These are phyloP conservation scores for Neophaeococcomyces mojaviensis DNA, from an alignment of 2,329 filamentous ascomycete species.

Conservation along the genomic window DNA sequence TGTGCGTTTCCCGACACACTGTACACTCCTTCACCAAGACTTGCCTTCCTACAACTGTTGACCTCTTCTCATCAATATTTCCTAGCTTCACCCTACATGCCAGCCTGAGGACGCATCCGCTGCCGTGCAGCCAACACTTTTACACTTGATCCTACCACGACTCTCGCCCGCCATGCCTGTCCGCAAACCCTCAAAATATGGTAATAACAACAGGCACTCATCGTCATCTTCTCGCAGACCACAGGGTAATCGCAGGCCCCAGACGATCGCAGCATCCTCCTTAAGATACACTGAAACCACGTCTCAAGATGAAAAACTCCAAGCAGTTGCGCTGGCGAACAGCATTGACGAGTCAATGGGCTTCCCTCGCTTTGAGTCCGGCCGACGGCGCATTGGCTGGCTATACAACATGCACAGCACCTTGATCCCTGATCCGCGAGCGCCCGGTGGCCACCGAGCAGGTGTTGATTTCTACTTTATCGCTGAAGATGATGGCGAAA, in stretches of 20 bases:
- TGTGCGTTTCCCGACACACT: no score
- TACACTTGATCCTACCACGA: not conserved
- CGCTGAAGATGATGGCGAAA: conserved; percentile 67
- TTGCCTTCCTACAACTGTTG: no score
- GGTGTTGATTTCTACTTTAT: conserved; percentile 97
- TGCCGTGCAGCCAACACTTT: not conserved
- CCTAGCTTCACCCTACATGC: not conserved
- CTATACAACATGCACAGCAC: conserved; percentile 92
- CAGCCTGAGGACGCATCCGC: not conserved
- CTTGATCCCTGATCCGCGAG: conserved; percentile 72
- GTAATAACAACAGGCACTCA: conserved; percentile 45
- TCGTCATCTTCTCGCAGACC: conserved; percentile 27
- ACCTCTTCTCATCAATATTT: not conserved
- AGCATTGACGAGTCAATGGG: conserved; percentile 93
- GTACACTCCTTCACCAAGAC: no score
- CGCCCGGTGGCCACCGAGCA: conserved; percentile 67
- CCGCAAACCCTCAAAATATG: conserved; percentile 57
- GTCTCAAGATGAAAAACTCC: conserved; percentile 85
- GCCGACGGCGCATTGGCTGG: conserved; percentile 80
- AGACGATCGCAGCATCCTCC: conserved; percentile 72
- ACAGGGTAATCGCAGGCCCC: conserved; percentile 49
- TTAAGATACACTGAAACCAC: conserved; percentile 73
- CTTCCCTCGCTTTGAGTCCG: conserved; percentile 84
- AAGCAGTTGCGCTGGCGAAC: conserved; percentile 74
- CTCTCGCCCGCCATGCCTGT: conserved; percentile 36